phyloP scores from a whole-genome alignment of 1,284 basidiomycete genomes.

The Schizopora paradoxa region DNA sequence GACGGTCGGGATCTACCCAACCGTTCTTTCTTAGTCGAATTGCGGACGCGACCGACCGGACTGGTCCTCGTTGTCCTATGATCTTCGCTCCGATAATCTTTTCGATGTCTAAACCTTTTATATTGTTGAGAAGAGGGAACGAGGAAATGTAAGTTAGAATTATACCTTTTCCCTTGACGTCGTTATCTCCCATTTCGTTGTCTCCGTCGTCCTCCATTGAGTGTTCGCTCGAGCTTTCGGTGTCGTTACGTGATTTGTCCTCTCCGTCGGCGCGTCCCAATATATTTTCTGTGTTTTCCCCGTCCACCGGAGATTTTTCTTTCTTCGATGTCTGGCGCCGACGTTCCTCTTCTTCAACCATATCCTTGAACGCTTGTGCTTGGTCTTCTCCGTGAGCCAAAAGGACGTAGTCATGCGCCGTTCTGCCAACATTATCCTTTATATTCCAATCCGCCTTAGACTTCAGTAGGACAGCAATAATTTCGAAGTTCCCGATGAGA shows the following conservation, averaged over 20 bases:
- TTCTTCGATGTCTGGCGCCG: conserved; percentile 3
- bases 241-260: neutral
- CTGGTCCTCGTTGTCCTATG: conserved; percentile 13
- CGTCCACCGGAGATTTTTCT: neutral
- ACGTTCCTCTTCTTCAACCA: conserved; percentile 9
- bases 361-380: neutral
- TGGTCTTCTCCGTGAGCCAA: neutral
- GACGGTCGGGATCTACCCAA: conserved; percentile 14
- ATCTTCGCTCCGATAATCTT: conserved; percentile 4
- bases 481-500: conserved; percentile 5
- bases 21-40: conserved; percentile 9
- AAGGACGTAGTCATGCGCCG: conserved; percentile 9
- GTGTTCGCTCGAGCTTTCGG: too few relatives aligned
- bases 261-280: neutral
- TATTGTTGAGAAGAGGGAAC: too few relatives aligned
- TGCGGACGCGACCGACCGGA: conserved; percentile 6
- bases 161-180: too few relatives aligned
- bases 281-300: neutral
- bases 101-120: too few relatives aligned
- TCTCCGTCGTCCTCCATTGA: too few relatives aligned
- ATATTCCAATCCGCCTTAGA: conserved; percentile 12
- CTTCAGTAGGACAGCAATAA: conserved; percentile 3
- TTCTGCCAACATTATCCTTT: conserved; percentile 3
- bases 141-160: too few relatives aligned
- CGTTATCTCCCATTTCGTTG: too few relatives aligned